phyloP scores from a whole-genome alignment of 2,329 filamentous ascomycete species.

The Gyromitra esculenta region DNA sequence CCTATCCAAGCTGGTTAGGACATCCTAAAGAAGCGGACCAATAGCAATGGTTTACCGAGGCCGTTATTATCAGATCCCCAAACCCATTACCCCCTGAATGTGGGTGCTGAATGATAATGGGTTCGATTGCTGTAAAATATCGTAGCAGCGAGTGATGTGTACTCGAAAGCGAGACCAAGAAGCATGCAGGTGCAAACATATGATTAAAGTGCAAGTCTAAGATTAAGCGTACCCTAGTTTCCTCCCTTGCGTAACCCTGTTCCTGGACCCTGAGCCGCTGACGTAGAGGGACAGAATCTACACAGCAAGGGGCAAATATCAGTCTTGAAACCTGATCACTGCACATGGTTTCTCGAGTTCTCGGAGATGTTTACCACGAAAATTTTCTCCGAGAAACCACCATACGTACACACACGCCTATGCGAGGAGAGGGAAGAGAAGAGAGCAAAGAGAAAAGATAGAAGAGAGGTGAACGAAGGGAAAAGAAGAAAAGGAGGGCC shows the following conservation, averaged over 20 bases:
- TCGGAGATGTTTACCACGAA: not conserved
- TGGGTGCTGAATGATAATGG: not conserved
- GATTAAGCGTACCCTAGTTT: not conserved
- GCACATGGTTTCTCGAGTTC: conserved; percentile 3
- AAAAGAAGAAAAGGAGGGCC: not conserved
- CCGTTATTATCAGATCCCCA: not conserved
- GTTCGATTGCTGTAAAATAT: conserved; percentile 21
- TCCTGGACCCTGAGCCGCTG: conserved; percentile 33
- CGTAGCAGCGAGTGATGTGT: conserved; percentile 11
- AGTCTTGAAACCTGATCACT: conserved; percentile 3
- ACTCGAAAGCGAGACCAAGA: not conserved
- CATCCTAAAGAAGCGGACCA: not conserved
- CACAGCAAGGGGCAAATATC: conserved; percentile 10
- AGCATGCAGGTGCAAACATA: conserved; percentile 20
- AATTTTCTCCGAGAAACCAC: not conserved
- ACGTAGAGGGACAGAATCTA: conserved; percentile 25
- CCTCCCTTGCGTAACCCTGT: conserved; percentile 30
- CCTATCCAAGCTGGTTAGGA: not conserved
- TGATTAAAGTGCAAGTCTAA: conserved; percentile 33
- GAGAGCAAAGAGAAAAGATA: not conserved
- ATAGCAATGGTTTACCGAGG: not conserved
- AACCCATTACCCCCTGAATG: not conserved
- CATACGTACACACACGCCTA: not conserved
- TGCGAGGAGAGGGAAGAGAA: conserved; percentile 1
- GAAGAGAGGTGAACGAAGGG: too few species aligned